Evolutionary conservation across 257 asterid genomes (phyloP).

Genomic region (Ehretia macrophylla): DNA sequence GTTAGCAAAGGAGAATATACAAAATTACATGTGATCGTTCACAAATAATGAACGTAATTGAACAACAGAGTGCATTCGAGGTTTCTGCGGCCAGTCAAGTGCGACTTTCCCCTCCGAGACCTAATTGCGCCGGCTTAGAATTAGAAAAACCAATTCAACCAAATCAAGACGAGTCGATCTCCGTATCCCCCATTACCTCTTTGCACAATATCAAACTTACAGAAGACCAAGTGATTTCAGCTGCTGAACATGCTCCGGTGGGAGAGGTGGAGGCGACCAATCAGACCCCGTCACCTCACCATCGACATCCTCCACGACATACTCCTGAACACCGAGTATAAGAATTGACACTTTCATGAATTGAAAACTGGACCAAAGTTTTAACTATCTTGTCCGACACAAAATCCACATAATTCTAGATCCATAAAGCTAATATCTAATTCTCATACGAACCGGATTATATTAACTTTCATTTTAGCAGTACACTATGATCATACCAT

Average conservation of each 20-base stretch:
- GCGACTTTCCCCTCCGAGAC: neutral
- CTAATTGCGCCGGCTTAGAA: too few relatives aligned
- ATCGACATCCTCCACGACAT: slow-evolving; percentile 96
- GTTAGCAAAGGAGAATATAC: neutral
- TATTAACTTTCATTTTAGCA: too few relatives aligned
- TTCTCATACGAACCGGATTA: too few relatives aligned
- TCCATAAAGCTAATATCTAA: too few relatives aligned
- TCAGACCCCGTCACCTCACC: slow-evolving; percentile 68
- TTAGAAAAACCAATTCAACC: too few relatives aligned
- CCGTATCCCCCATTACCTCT: neutral
- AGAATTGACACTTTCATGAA: neutral
- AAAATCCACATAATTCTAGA: neutral
- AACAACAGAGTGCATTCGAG: too few relatives aligned
- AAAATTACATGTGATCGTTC: slow-evolving; percentile 9
- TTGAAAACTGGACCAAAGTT: neutral
- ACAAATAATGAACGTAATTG: slow-evolving; percentile 28
- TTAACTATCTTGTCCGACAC: too few relatives aligned
- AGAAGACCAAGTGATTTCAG: slow-evolving; percentile 88
- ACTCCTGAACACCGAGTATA: slow-evolving; percentile 54
- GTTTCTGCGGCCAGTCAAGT: too few relatives aligned
- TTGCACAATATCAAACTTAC: slow-evolving; percentile 24
- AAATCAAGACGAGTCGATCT: too few relatives aligned
- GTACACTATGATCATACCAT: too few relatives aligned
- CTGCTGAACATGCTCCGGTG: slow-evolving; percentile 87
- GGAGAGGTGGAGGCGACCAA: slow-evolving; percentile 87